Evolutionary conservation across 495 filamentous ascomycete species (phyloP).

Genomic region (Neurospora tetraspora): DNA sequence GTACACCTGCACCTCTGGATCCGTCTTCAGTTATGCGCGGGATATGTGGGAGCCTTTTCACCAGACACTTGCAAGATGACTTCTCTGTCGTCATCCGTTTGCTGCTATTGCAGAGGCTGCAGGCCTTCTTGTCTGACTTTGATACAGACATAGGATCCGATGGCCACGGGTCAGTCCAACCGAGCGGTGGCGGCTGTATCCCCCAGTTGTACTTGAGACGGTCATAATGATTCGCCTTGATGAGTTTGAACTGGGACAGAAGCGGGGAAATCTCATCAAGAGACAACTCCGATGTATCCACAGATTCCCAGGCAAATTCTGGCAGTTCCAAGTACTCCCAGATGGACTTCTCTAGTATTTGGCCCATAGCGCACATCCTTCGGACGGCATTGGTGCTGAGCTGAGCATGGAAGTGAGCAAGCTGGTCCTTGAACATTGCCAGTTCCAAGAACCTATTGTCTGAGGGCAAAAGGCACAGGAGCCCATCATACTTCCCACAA

Average conservation of each 20-base stretch:
- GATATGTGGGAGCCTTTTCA: conserved; percentile 4
- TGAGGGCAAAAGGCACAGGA: conserved; percentile 15
- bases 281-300: conserved; percentile 5
- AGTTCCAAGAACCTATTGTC: conserved; percentile 11
- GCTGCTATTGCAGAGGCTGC: conserved; percentile 12
- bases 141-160: conserved; percentile 10
- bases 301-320: conserved; percentile 19
- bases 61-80: conserved; percentile 10
- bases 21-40: conserved; percentile 15
- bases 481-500: conserved; percentile 12
- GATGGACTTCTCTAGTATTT: conserved; percentile 10
- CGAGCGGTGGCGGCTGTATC: conserved; percentile 3
- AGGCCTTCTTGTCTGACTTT: conserved; percentile 1
- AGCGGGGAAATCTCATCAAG: conserved; percentile 10
- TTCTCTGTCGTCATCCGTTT: neutral
- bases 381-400: conserved; percentile 10
- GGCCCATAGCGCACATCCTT: conserved; percentile 14
- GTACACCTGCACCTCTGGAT: conserved; percentile 12
- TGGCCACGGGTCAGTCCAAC: conserved; percentile 18
- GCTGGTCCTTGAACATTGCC: conserved; percentile 13
- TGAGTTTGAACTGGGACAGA: conserved; percentile 7
- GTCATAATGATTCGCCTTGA: conserved; percentile 12
- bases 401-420: conserved; percentile 12
- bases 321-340: conserved; percentile 14
- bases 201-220: conserved; percentile 3